These are phyloP conservation scores for Fraxinus ornus DNA, from an alignment of 305 asterid genomes.

Conservation along the genomic window DNA sequence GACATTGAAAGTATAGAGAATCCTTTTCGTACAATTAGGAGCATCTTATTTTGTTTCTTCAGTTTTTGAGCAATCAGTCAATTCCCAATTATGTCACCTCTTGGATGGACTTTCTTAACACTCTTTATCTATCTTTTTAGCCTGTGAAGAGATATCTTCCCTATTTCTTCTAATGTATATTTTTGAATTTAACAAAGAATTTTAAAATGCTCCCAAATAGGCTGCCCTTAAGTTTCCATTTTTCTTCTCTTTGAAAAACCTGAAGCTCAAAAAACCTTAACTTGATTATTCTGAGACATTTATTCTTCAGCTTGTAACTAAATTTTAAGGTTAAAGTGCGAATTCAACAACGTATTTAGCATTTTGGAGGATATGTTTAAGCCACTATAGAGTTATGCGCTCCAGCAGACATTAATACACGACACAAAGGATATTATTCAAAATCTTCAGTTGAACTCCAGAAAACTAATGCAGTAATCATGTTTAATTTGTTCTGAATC, in stretches of 20 bases:
- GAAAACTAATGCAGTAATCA: background rate
- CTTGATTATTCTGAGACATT: background rate
- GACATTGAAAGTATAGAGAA: background rate
- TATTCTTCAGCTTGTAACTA: background rate
- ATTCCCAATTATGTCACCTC: background rate
- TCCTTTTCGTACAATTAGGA: background rate
- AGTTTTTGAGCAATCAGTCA: background rate
- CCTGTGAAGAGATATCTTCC: background rate
- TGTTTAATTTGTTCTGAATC: background rate
- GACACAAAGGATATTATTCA: background rate
- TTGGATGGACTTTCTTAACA: background rate
- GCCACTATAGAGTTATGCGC: background rate
- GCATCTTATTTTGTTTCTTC: background rate
- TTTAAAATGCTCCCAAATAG: background rate
- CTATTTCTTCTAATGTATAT: background rate
- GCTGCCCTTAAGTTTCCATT: background rate
- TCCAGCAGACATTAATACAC: background rate
- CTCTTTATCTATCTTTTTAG: background rate
- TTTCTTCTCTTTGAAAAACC: background rate
- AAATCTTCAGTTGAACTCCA: conserved; percentile 10
- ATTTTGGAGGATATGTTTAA: background rate
- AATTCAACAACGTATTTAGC: background rate
- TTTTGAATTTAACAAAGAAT: background rate
- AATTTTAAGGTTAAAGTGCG: background rate
- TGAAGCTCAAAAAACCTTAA: background rate